These are phyloP conservation scores for Spongospora subterranea DNA, from an alignment of 208 protist genomes.

Conservation along the genomic window DNA sequence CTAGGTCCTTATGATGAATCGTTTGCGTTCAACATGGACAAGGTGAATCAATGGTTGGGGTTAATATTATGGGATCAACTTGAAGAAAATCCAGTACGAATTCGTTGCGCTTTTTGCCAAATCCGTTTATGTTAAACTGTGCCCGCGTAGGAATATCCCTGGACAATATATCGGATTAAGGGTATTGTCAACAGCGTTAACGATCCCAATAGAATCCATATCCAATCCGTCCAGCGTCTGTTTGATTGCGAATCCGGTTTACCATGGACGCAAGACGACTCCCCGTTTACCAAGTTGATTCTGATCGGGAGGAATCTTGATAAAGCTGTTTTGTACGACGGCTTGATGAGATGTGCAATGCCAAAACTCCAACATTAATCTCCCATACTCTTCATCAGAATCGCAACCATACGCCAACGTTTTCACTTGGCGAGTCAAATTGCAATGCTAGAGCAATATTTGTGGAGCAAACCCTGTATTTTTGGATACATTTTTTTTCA, in stretches of 20 bases:
- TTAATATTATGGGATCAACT: not conserved
- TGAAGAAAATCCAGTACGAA: not conserved
- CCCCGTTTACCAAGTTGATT: not conserved
- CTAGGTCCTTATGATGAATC: slow-evolving; percentile 5
- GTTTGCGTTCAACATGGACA: not conserved
- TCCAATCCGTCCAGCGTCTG: slow-evolving; percentile 14
- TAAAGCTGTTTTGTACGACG: slow-evolving; percentile 1
- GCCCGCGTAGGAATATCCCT: not conserved
- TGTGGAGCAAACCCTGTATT: no score
- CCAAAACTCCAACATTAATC: no score
- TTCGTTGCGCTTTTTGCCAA: not conserved
- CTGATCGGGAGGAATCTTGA: slow-evolving; percentile 6
- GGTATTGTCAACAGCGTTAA: not conserved
- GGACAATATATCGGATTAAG: not conserved
- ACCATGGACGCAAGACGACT: not conserved
- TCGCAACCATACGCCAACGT: no score
- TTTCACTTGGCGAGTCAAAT: no score
- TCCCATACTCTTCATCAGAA: no score
- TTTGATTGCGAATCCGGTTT: not conserved
- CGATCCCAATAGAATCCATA: not conserved
- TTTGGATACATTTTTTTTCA: no score
- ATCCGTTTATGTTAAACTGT: not conserved
- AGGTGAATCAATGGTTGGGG: not conserved
- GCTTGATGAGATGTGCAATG: not conserved
- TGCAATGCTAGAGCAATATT: no score